Conservation (phyloP, 192 early-diverging fungal genomes). For the Gonapodya prolifera region DNA sequence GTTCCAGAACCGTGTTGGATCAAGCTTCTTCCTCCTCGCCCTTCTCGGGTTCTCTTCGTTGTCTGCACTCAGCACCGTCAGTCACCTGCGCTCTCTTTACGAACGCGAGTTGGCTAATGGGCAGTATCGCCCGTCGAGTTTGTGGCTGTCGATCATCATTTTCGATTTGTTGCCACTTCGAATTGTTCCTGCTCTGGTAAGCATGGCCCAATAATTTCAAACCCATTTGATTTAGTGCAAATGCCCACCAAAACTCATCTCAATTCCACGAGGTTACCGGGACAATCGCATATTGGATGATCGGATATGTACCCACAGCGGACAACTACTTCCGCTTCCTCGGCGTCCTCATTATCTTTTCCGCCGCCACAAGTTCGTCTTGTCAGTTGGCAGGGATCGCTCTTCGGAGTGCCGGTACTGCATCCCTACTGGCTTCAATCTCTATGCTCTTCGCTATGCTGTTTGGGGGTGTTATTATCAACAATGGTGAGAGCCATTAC, state of each 20-base stretch:
- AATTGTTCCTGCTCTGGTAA: slow-evolving; percentile 46
- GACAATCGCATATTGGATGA: slow-evolving; percentile 55
- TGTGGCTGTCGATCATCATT: slow-evolving; percentile 45
- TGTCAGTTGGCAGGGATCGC: slow-evolving; percentile 43
- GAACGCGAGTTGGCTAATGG: slow-evolving; percentile 36
- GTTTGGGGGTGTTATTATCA: slow-evolving; percentile 61
- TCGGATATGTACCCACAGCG: slow-evolving; percentile 33
- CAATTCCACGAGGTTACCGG: too few species aligned
- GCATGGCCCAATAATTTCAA: too few species aligned
- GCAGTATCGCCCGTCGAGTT: slow-evolving; percentile 26
- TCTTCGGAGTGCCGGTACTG: slow-evolving; percentile 40
- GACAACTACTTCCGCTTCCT: slow-evolving; percentile 45
- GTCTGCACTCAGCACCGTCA: slow-evolving; percentile 45
- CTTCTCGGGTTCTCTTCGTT: slow-evolving; percentile 57
- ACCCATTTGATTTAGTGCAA: too few species aligned
- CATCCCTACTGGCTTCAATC: slow-evolving; percentile 48
- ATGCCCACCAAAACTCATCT: too few species aligned
- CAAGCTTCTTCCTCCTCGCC: slow-evolving; percentile 52
- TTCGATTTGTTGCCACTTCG: slow-evolving; percentile 60
- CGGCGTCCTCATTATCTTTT: slow-evolving; percentile 49
- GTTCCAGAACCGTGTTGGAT: slow-evolving; percentile 63
- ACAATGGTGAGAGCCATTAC: slow-evolving; percentile 27
- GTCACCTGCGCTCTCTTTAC: slow-evolving; percentile 24
- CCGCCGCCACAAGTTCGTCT: slow-evolving; percentile 41
- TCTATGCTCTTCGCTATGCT: slow-evolving; percentile 63